phyloP scores from a whole-genome alignment of 2,329 filamentous ascomycete species.

The Dothistroma pini region DNA sequence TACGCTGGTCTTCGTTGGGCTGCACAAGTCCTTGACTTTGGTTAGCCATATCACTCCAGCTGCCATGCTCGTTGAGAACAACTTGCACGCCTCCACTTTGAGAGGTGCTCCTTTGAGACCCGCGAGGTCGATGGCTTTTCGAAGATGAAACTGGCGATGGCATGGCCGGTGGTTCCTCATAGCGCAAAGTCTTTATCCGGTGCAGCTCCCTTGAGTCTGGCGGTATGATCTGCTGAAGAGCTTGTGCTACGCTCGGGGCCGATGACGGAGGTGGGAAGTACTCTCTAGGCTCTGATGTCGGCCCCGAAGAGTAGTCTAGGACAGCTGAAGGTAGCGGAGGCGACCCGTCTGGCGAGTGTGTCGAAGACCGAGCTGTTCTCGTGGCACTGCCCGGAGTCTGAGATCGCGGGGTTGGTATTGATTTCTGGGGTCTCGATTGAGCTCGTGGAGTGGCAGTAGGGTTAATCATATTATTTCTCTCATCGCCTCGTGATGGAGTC shows the following conservation, averaged over 20 bases:
- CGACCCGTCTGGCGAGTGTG: constrained; percentile 47
- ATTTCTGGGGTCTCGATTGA: constrained; percentile 10
- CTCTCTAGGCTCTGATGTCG: constrained; percentile 21
- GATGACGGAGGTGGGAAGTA: constrained; percentile 27
- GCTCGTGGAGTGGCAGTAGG: constrained; percentile 1
- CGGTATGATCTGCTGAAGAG: constrained; percentile 6
- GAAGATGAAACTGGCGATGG: constrained; percentile 11
- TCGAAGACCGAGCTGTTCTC: constrained; percentile 42
- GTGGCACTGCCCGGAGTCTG: constrained; percentile 39
- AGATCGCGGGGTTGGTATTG: constrained; percentile 34
- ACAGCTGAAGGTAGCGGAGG: constrained; percentile 39
- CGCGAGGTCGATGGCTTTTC: constrained; percentile 45
- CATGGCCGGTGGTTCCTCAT: constrained; percentile 25
- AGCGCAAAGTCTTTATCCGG: constrained; percentile 24
- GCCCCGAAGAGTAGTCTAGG: constrained; percentile 16
- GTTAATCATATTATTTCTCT: constrained; percentile 8
- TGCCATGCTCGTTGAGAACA: constrained; percentile 81
- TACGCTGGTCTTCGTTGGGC: constrained; percentile 48
- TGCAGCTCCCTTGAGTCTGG: constrained; percentile 22
- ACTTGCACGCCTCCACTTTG: constrained; percentile 85
- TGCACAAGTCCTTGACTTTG: constrained; percentile 68
- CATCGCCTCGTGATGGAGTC: constrained; percentile 16
- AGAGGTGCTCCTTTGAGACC: constrained; percentile 67
- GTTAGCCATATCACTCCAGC: constrained; percentile 86
- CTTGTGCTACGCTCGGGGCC: constrained; percentile 10